Percentiles rank a stretch among this genome's conserved stretches.
Conservation (phyloP, 192 early-diverging fungal genomes). For the Backusella sp. region DNA sequence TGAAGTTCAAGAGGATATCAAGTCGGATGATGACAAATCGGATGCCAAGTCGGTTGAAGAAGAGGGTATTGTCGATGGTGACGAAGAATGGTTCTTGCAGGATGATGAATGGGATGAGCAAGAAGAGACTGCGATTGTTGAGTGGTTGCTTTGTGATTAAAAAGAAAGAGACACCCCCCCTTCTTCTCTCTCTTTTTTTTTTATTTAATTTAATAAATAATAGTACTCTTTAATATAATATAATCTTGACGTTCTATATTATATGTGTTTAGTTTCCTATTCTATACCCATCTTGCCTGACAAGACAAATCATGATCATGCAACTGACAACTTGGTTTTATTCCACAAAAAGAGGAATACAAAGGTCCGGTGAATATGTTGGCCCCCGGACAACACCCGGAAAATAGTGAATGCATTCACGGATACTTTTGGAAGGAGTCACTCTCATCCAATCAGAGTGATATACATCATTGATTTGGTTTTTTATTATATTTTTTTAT, state of each 20-base stretch:
- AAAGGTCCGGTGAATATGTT: too few relatives aligned
- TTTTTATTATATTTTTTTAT: neutral
- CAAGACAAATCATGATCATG: too few relatives aligned
- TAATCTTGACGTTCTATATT: neutral
- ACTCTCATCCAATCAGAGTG: neutral
- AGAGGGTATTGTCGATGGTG: conserved; percentile 34
- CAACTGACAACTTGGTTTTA: too few relatives aligned
- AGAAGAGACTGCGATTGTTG: conserved; percentile 33
- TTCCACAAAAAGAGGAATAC: too few relatives aligned
- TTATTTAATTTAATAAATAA: neutral
- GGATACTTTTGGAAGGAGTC: neutral
- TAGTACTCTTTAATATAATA: neutral
- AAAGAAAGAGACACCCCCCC: too few relatives aligned
- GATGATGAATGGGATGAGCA: conserved; percentile 40
- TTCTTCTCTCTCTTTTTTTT: neutral
- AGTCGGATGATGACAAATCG: neutral
- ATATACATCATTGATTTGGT: neutral
- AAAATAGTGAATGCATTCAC: too few relatives aligned
- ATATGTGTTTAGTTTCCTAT: too few relatives aligned
- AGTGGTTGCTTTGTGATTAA: conserved; percentile 40
- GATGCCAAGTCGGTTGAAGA: conserved; percentile 8
- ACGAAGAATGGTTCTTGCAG: conserved; percentile 43
- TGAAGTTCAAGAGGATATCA: neutral
- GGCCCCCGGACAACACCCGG: too few relatives aligned
- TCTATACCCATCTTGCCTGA: too few relatives aligned